Evolutionary conservation across 257 asterid genomes (phyloP), one percentile per base, ranked within the genome.

Genomic region (Nicotiana otophora): DNA sequence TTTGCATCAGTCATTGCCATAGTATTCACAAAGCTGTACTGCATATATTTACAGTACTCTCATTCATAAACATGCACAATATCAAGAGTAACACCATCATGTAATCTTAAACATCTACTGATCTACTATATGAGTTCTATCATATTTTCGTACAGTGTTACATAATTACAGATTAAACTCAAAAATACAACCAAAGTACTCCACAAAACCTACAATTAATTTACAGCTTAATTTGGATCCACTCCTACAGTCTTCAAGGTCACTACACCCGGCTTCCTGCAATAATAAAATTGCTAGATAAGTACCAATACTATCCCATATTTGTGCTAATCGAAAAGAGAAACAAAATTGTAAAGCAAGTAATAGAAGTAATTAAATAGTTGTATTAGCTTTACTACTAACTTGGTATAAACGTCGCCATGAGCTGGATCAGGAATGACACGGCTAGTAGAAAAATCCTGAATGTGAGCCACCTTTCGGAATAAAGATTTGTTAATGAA

Each of bases 391-490:
- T 3, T 75, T 30, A 14, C 11, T 30, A 30, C 36, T 72, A 72
- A 90, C 97, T 90, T 92, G 34, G 86, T 80, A 9, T 81, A 83
- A 54, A 75, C 39, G 51, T 89, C 87, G 3, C 88, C 89, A 1
- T 80, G 87, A 33, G 91, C 12, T 42, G 51, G 89, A 84, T 90
- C 80, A 0, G 81, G 15, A 79, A 82, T 58, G 31, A 77, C 39
- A 20, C 78, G 84, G 1, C 84, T 83, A 23, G 84, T 87, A 34
- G 77, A 81, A 9, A 12, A 30, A 74, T 84, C 90, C 55, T 83
- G 85, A 39, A 94, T 51, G 70, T 91, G 97, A 67, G 92, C 97
- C 23, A 92, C 78, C 81, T 86, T 92, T n/a, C 97, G 64, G 84
- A 94, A 91, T 33, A 90, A 82, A 0, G 97, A 92, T 26, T 86